These are phyloP conservation scores for Penicillium sp. DNA, from an alignment of 2,329 filamentous ascomycete genomes.

Conservation along the genomic window DNA sequence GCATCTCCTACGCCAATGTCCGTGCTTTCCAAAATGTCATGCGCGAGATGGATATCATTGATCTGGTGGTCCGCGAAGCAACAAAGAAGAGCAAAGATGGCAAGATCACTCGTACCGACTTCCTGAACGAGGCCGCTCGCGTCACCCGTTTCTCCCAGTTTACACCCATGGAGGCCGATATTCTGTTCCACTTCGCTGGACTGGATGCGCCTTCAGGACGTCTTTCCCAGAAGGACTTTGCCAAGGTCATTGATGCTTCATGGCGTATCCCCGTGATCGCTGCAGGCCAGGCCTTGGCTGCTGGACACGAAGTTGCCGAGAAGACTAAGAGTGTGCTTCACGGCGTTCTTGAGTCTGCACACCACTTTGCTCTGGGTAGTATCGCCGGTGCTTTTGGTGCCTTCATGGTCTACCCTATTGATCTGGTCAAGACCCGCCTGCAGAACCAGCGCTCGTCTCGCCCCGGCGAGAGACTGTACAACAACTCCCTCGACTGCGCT, in stretches of 20 bases:
- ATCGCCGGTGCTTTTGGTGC: conserved; percentile 94
- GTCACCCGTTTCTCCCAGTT: conserved; percentile 93
- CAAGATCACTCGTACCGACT: conserved; percentile 91
- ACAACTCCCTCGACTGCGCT: conserved; percentile 95
- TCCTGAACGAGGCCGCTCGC: conserved; percentile 87
- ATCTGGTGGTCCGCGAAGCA: conserved; percentile 86
- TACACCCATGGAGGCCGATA: conserved; percentile 98
- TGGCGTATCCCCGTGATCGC: conserved; percentile 70
- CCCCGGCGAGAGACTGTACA: conserved; percentile 86
- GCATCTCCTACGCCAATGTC: conserved; percentile 97
- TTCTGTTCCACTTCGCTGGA: conserved; percentile 96
- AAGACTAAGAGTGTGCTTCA: conserved; percentile 60
- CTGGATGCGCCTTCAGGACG: conserved; percentile 85
- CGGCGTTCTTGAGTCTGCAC: conserved; percentile 70
- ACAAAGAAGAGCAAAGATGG: conserved; percentile 79
- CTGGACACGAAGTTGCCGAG: conserved; percentile 55
- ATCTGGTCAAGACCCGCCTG: conserved; percentile 96
- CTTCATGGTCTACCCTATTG: conserved; percentile 99
- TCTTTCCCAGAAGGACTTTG: conserved; percentile 79
- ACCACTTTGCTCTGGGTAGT: conserved; percentile 88
- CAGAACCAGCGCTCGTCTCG: conserved; percentile 88
- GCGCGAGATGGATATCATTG: conserved; percentile 94
- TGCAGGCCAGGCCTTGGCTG: conserved; percentile 48
- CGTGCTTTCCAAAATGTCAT: conserved; percentile 98
- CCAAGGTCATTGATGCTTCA: conserved; percentile 89